Conservation (phyloP, 140 eudicot species). For the Ambrosia hybrid region DNA sequence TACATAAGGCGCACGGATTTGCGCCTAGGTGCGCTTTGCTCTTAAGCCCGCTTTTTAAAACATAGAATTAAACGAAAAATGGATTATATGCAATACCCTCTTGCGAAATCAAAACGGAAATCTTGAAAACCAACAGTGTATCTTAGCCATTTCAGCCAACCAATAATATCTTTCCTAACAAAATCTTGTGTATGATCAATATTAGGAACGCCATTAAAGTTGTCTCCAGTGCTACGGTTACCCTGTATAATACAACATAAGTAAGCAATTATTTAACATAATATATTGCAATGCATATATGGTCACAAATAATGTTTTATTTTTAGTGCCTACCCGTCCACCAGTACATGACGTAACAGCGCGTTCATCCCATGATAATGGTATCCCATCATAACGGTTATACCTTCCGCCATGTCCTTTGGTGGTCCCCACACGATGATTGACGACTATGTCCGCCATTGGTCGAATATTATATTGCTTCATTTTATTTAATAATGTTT, state of each 20-base stretch:
- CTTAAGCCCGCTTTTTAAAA: too few relatives aligned
- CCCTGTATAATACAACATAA: conserved; percentile 46
- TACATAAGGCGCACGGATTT: too few relatives aligned
- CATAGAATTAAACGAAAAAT: too few relatives aligned
- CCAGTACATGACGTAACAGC: conserved; percentile 96
- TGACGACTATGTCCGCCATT: conserved; percentile 95
- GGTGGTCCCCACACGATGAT: conserved; percentile 90
- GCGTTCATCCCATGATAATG: conserved; percentile 82
- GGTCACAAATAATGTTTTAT: background rate
- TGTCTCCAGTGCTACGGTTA: conserved; percentile 84
- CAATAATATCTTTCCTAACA: conserved; percentile 73
- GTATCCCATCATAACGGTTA: conserved; percentile 93
- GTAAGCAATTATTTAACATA: background rate
- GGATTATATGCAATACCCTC: conserved; percentile 69
- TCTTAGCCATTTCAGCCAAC: conserved; percentile 84
- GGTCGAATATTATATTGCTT: conserved; percentile 70
- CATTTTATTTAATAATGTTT: conserved; percentile 70
- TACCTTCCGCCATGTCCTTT: conserved; percentile 79
- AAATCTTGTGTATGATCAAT: conserved; percentile 80
- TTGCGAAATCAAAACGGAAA: conserved; percentile 89
- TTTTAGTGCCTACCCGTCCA: conserved; percentile 64
- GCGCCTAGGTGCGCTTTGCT: too few relatives aligned
- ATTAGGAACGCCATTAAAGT: conserved; percentile 84
- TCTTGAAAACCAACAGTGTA: conserved; percentile 83
- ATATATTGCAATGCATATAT: background rate